Evolutionary conservation across 495 filamentous ascomycete genomes (phyloP).

Genomic region (Glutinoglossum americanum): DNA sequence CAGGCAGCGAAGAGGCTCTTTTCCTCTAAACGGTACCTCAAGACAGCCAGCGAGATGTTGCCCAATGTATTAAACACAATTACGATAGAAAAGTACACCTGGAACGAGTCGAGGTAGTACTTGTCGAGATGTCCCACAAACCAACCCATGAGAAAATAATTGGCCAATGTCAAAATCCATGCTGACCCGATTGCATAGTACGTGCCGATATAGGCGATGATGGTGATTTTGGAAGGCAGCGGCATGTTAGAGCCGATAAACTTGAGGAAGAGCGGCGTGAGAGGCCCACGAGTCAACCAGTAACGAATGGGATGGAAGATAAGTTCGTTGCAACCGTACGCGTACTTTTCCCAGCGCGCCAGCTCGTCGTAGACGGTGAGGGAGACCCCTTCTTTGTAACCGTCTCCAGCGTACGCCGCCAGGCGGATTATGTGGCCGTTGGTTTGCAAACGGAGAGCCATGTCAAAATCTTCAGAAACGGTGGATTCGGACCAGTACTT

Average conservation of each 20-base stretch:
- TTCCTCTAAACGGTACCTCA: slow-evolving; percentile 24
- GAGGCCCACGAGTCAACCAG: slow-evolving; percentile 37
- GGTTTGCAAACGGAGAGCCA: slow-evolving; percentile 59
- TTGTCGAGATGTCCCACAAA: slow-evolving; percentile 24
- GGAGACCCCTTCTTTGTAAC: slow-evolving; percentile 70
- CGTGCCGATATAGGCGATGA: slow-evolving; percentile 69
- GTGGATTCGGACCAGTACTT: slow-evolving; percentile 73
- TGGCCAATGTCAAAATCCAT: slow-evolving; percentile 55
- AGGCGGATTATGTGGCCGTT: slow-evolving; percentile 53
- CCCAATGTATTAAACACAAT: slow-evolving; percentile 25
- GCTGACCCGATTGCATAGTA: slow-evolving; percentile 67
- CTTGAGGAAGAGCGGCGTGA: slow-evolving; percentile 49
- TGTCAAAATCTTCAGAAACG: slow-evolving; percentile 72
- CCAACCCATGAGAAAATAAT: slow-evolving; percentile 55
- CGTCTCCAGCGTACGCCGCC: slow-evolving; percentile 48
- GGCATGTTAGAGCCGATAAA: slow-evolving; percentile 56
- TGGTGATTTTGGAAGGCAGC: slow-evolving; percentile 57
- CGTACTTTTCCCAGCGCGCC: slow-evolving; percentile 70
- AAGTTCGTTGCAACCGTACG: slow-evolving; percentile 70
- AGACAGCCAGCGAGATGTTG: slow-evolving; percentile 24
- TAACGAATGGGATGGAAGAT: slow-evolving; percentile 48
- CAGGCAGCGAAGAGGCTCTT: slow-evolving; percentile 12
- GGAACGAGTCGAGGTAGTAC: slow-evolving; percentile 28
- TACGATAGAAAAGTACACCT: slow-evolving; percentile 26
- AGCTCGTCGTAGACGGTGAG: slow-evolving; percentile 72